These are phyloP conservation scores for Trichoderma pleuroti DNA, from an alignment of 2,329 filamentous ascomycete genomes.

Conservation along the genomic window DNA sequence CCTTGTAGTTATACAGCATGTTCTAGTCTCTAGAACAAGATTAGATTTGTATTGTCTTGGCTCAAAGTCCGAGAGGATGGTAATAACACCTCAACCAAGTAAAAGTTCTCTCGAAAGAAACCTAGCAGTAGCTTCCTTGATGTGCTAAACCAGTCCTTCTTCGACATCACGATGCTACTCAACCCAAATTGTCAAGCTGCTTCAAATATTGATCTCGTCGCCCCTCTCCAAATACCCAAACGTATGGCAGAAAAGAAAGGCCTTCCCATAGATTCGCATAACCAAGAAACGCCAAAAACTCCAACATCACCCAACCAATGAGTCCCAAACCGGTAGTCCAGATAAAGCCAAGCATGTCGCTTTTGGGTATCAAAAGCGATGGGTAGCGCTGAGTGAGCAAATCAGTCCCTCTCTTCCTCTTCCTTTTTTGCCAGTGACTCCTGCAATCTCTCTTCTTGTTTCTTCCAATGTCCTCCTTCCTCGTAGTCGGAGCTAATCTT, in stretches of 20 bases:
- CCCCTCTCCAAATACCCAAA: background rate
- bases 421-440: conserved; percentile 42
- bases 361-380: background rate
- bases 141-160: background rate
- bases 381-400: background rate
- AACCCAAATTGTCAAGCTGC: background rate
- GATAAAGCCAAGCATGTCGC: background rate
- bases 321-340: background rate
- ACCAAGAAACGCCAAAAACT: background rate
- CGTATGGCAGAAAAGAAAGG: background rate
- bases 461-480: conserved; percentile 81
- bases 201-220: background rate
- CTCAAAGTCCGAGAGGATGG: background rate
- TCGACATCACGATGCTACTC: background rate
- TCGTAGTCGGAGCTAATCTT: conserved; percentile 84
- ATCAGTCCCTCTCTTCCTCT: conserved; percentile 27
- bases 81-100: rapidly evolving
- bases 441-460: conserved; percentile 68
- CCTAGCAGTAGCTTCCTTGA: background rate
- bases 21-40: too few species aligned
- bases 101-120: background rate
- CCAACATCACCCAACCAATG: background rate
- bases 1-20: background rate
- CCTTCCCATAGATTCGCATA: background rate
- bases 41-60: background rate